These are phyloP conservation scores for Diospyros lotus DNA, from an alignment of 148 eudicot genomes.

Conservation along the genomic window DNA sequence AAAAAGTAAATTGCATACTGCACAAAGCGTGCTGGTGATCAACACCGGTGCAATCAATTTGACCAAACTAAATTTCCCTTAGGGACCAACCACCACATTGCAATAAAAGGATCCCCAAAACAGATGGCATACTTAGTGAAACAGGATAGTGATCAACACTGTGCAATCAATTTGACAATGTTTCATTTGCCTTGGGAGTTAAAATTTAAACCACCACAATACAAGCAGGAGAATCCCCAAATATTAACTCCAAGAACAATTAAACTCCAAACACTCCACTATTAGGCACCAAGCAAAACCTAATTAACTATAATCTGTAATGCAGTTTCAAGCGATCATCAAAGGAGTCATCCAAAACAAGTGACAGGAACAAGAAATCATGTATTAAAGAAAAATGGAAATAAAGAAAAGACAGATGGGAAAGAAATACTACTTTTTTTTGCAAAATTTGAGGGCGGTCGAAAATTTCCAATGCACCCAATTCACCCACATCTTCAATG, in stretches of 20 bases:
- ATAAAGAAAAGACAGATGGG: background rate
- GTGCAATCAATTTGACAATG: background rate
- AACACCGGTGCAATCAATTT: background rate
- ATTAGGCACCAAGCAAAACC: slow-evolving; percentile 11
- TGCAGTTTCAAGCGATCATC: slow-evolving; percentile 1
- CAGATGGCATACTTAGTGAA: too few relatives aligned
- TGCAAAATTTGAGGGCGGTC: slow-evolving; percentile 53
- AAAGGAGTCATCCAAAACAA: background rate
- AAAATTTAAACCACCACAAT: background rate
- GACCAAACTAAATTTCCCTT: background rate
- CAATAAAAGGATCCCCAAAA: background rate
- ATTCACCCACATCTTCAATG: slow-evolving; percentile 80
- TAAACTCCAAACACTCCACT: background rate
- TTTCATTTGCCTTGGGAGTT: background rate
- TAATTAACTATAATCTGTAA: background rate
- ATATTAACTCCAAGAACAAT: background rate
- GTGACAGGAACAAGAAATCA: background rate
- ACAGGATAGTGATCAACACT: background rate
- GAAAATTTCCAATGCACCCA: slow-evolving; percentile 73
- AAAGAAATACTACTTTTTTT: slow-evolving; percentile 39
- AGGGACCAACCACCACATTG: background rate
- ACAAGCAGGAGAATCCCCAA: background rate
- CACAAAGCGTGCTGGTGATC: background rate
- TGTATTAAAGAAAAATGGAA: background rate
- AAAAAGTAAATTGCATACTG: background rate